Evolutionary conservation across 2,329 filamentous ascomycete genomes (phyloP), one percentile per base, ranked within the genome.

Genomic region (Diaporthe destruens): DNA sequence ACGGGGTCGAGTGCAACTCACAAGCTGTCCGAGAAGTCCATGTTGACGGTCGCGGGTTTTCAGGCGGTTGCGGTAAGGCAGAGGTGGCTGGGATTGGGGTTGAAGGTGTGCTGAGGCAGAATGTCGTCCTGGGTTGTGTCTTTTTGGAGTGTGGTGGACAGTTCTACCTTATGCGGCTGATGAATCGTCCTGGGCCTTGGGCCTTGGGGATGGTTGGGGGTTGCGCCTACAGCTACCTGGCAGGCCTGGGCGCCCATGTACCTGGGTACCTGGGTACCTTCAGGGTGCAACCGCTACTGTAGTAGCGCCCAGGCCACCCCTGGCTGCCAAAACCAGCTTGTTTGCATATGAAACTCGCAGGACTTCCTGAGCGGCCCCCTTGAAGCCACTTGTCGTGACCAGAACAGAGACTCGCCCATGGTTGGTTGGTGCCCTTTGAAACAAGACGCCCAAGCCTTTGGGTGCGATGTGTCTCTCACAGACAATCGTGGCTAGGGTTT

Each of bases 11-110:
- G 36, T 53, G 47, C 63, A 75, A 88, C 93, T 86, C 88, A 97
- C 94, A 97, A 97, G 82, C 91, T 92, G 85, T 97, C 94, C 75
- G 94, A 96, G 87, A 95, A 94, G 84, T 98, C 95, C 94, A 98
- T 97, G 77, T 81, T 87, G 80, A 75, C 72, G 55, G 74, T 69
- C 23, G 61, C 53, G 53, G 34, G 20, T 25, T 59, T 8, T 55
- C 34, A 20, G 23, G 61, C 18, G 39, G 32, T 54, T 54, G 23
- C n/a, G 25, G 59, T 34, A 49, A 16, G 36, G 20, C 36, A 32
- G 29, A 7, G 11, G 25, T 32, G 29, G 56, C 55, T 51, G n/a
- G 25, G 54, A 20, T 65, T 54, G 61, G 20, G 23, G 18, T 53
- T 44, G 51, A 42, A 68, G 18, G 34, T 29, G 47, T 49, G 25